phyloP scores from a whole-genome alignment of 2,329 filamentous ascomycete genomes.

The Verticillium dahliae region DNA sequence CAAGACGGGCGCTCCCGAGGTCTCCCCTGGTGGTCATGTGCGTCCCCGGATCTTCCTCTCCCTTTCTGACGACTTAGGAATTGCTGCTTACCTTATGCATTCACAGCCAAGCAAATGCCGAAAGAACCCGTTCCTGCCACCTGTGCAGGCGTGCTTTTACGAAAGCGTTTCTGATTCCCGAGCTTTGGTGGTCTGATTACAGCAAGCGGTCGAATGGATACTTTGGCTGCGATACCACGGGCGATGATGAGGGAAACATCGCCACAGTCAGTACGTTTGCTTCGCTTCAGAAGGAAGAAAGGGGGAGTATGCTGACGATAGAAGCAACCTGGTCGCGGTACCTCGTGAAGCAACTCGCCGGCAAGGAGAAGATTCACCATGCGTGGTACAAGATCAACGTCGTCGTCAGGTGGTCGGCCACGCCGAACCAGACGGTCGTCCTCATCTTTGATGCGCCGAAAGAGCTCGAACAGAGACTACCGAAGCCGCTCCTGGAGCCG shows the following conservation, averaged over 20 bases:
- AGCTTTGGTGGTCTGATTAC: conserved; percentile 27
- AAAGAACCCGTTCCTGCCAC: neutral
- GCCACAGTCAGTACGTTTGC: conserved; percentile 13
- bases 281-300: too few relatives aligned
- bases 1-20: neutral
- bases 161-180: conserved; percentile 19
- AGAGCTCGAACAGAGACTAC: neutral
- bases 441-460: conserved; percentile 21
- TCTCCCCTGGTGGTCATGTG: neutral
- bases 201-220: conserved; percentile 29
- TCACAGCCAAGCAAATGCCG: neutral
- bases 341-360: conserved; percentile 19
- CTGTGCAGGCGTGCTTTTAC: conserved; percentile 11
- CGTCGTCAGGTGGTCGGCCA: conserved; percentile 18
- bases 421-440: conserved; percentile 16
- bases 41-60: neutral
- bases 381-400: conserved; percentile 27
- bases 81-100: neutral
- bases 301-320: neutral
- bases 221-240: conserved; percentile 23
- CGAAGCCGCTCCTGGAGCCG: neutral
- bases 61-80: neutral
- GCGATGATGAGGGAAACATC: conserved; percentile 5
- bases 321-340: conserved; percentile 26
- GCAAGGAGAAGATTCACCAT: conserved; percentile 13